Percentiles rank a stretch among this genome's conserved stretches.
phyloP scores from a whole-genome alignment of 2,329 filamentous ascomycete genomes.

The Trichoderma atrobrunneum region DNA sequence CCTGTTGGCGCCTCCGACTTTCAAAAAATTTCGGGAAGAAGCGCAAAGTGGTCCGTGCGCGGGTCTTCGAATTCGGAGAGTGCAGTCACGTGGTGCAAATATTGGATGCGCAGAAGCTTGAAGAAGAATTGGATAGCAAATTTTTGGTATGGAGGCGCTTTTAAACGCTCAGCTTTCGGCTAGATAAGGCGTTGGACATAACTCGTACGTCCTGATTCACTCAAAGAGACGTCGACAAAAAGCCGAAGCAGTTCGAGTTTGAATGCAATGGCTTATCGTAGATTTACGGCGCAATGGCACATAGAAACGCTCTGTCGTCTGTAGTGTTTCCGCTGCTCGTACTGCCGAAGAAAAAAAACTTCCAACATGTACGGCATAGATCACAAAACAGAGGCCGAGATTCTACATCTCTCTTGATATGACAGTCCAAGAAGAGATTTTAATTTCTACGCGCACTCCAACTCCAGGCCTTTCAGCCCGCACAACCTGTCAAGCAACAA shows the following conservation, averaged over 20 bases:
- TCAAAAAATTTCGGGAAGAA: constrained; percentile 31
- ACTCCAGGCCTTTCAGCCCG: neutral
- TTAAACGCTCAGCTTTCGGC: neutral
- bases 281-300: neutral
- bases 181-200: neutral
- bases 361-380: neutral
- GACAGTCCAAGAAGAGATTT: neutral
- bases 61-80: neutral
- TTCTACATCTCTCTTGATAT: neutral
- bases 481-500: neutral
- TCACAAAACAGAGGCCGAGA: neutral
- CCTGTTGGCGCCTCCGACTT: constrained; percentile 8
- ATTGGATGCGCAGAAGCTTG: neutral
- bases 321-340: neutral
- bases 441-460: neutral
- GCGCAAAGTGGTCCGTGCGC: constrained; percentile 28
- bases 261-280: neutral
- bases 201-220: neutral
- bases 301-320: neutral
- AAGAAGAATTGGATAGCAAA: neutral
- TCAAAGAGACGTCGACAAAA: neutral
- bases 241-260: neutral
- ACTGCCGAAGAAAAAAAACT: neutral
- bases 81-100: constrained; percentile 15
- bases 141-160: neutral